phyloP scores from a whole-genome alignment of 192 early-diverging fungal genomes.

The Haplosporangium gracile region DNA sequence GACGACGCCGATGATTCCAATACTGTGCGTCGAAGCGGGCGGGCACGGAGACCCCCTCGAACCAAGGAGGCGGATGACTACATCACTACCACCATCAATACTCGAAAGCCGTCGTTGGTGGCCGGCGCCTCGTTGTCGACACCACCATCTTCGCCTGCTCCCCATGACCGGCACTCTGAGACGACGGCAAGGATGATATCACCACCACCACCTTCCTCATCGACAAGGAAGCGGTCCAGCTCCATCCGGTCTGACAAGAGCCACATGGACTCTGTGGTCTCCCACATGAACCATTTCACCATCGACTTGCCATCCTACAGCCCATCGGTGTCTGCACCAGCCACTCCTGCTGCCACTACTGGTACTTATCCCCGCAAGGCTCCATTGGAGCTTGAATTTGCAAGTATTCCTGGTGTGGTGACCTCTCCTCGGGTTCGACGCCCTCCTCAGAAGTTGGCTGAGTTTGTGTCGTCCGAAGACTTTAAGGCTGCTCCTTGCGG shows the following conservation, averaged over 20 bases:
- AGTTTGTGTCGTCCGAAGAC: slow-evolving; percentile 54
- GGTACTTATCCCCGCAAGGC: neutral
- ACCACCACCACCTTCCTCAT: neutral
- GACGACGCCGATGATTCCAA: slow-evolving; percentile 34
- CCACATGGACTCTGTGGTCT: neutral
- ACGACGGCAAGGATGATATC: neutral
- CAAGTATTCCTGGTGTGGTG: slow-evolving; percentile 28
- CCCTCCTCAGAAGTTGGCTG: slow-evolving; percentile 51
- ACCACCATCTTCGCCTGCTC: slow-evolving; percentile 37
- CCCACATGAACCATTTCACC: neutral
- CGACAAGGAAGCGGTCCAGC: slow-evolving; percentile 6
- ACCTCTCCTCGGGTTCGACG: slow-evolving; percentile 39
- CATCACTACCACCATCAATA: neutral
- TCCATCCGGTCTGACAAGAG: neutral
- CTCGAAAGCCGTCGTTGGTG: neutral
- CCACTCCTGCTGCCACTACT: neutral
- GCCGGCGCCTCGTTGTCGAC: slow-evolving; percentile 20
- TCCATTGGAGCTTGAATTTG: neutral
- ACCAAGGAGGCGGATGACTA: slow-evolving; percentile 46
- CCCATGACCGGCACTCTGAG: neutral
- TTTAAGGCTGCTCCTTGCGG: slow-evolving; percentile 47
- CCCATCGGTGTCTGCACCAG: neutral
- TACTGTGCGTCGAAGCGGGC: slow-evolving; percentile 41
- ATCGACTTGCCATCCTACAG: neutral
- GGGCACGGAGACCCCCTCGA: slow-evolving; percentile 40